Base-by-base conservation (phyloP, 179 eudicot genomes). In the Spinacia oleracea region DNA sequence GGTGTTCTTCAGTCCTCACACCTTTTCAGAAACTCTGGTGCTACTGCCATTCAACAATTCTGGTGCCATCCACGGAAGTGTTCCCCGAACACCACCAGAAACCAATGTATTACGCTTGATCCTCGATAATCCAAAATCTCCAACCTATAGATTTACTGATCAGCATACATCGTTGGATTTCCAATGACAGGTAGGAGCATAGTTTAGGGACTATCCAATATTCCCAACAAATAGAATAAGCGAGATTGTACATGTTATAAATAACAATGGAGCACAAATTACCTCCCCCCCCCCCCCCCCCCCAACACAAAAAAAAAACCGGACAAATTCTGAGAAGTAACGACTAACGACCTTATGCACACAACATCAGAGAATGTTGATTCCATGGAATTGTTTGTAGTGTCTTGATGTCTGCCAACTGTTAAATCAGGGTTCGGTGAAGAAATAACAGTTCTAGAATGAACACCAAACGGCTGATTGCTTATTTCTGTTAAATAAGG, bases 41-140 rank as follows among this genome's bases (percentile, higher is more conserved):
- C 88, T 87, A 77, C 88, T 87, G 23, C 89, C 89, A 81, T 87
- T 87, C 78, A 87, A 78, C 84, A 87, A 70, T 71, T 87, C 89
- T n/a, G 89, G 89, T 68, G 89, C 89, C 89, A 87, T 87, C 89
- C 89, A 87, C n/a, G 89, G 89, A 81, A 87, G 89, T 73, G 89
- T 87, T 79, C 89, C 89, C 25, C 89, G 84, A 45, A 87, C 89
- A 79, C 89, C 89, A 78, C 89, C 89, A 74, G 89, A 87, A 53
- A 87, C 88, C 78, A 87, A 70, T 45, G 89, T 87, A 73, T 87
- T 87, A 29, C 86, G 88, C 78, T 87, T 87, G 74, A 87, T 87
- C 75, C 89, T 87, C 66, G 89, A 87, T 73, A 87, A 77, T 35
- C 89, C 89, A 81, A 87, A 87, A 85, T 87, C 89, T 29, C 88